phyloP scores from a whole-genome alignment of 225 moss, liverwort and hornwort species.

The Pseudoscleropodium purum region DNA sequence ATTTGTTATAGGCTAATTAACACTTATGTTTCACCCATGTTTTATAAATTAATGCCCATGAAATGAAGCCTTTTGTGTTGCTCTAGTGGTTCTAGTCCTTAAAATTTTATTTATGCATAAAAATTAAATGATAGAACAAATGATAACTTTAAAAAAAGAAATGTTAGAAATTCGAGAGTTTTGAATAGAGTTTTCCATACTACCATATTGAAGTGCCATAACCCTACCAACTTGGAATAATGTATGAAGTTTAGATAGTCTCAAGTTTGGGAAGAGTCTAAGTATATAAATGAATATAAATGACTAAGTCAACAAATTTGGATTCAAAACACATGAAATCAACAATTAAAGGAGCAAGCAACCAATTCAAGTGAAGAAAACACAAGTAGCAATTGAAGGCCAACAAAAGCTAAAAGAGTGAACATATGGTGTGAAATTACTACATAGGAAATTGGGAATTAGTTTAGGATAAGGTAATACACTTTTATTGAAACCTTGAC shows the following conservation, averaged over 20 bases:
- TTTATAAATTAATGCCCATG: too few species aligned
- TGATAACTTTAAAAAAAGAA: neutral
- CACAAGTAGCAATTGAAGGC: neutral
- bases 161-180: neutral
- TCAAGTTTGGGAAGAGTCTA: rapidly evolving
- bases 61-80: neutral
- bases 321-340: neutral
- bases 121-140: neutral
- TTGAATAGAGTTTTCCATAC: rapidly evolving
- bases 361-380: neutral
- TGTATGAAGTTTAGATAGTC: rapidly evolving
- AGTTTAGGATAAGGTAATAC: neutral
- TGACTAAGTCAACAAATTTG: neutral
- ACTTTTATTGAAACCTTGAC: neutral
- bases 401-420: neutral
- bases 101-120: too few species aligned
- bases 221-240: neutral
- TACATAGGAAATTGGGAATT: neutral
- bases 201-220: neutral
- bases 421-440: neutral
- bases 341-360: rapidly evolving
- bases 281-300: neutral
- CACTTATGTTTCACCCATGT: neutral
- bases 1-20: neutral
- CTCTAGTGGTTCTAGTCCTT: neutral